Evolutionary conservation across 2,329 filamentous ascomycete species (phyloP), one percentile per base, ranked within the genome.

Genomic region (Alternaria consortialis): DNA sequence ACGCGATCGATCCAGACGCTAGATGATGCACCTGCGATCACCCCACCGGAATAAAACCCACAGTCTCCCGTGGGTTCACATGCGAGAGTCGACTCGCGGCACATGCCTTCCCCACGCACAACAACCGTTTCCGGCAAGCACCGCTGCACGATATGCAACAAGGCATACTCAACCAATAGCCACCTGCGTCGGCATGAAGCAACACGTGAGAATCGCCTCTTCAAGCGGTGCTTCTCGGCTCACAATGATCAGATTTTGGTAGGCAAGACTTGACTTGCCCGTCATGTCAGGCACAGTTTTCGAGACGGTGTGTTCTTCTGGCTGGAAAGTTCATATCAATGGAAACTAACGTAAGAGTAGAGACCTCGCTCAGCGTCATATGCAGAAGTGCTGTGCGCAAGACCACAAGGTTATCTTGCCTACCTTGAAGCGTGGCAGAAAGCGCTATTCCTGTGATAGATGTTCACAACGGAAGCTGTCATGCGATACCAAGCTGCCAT

Each of bases 161-260:
- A 47, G 4, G 9, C 31, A n/a, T 47, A 47, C 1, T 47, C 44
- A 17, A 47, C 44, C 44, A 47, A 47, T 8, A 47, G 44, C 44
- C 44, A 47, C 32, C n/a, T 47, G 29, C 44, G 44, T 13, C 44
- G 44, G 9, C 44, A 47, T 47, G 44, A 47, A 23, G 44, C 44
- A 5, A 32, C 29, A 20, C 44, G 44, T 47, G 44, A 47, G 44
- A 1, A 13, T 5, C 3, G 2, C 29, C 7, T 9, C 7, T 6
- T 7, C 29, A 8, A 6, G 11, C 3, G 3, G 5, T 23, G 1
- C 17, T 2, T 3, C 29, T 9, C 44, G 7, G 29, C 44, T 47
- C 44, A 47, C 44, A 34, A 31, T 17, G n/a, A 3, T 1, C 4
- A 47, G 44, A 47, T 32, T 47, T 32, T 5, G 44, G 44, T n/a